Base-by-base conservation (phyloP, 2,329 filamentous ascomycete genomes). In the Arthrobotrys entomopaga region DNA sequence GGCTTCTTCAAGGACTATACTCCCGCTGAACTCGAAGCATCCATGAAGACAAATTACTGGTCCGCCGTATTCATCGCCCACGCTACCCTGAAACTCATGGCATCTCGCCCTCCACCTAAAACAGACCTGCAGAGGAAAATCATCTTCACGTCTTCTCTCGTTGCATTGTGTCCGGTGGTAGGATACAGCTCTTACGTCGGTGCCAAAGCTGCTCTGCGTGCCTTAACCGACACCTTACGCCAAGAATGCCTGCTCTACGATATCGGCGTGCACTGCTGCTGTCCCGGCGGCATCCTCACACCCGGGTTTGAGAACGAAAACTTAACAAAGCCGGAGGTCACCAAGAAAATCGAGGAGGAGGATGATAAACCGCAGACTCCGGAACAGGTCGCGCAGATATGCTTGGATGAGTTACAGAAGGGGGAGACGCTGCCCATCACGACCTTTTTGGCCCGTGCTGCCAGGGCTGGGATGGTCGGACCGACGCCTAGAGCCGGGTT, bases 191-290 rank as follows among this genome's bases (percentile, higher is more conserved):
- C 92, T 0, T 99, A 99, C 82, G 87, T 89, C 0, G 92, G 94
- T 2, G 86, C 90, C 65, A 99, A 99, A 83, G 89, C 89, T 63
- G 95, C 95, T 0, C 85, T 99, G 77, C 89, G 92, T 69, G 90
- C 88, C 15, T 85, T 99, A 13, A 90, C 91, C 63, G 95, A 99
- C 80, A 90, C 89, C 0, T 84, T 99, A 57, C 88, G 88, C 20
- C 91, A 94, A 80, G 95, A 99, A 82, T 84, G 96, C 49, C 85
- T 92, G 78, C 84, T 97, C 59, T 99, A 98, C 84, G 93, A 93
- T 50, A 90, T 90, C 61, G 87, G 57, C 11, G 70, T 64, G 7
- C 63, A 67, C 22, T 86, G 92, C 48, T 87, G 98, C 11, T 91
- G 89, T 78, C 95, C 95, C 0, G 94, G 91, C 61, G 92, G 90